phyloP scores from a whole-genome alignment of 257 asterid genomes.

The Capsicum rhomboideum region DNA sequence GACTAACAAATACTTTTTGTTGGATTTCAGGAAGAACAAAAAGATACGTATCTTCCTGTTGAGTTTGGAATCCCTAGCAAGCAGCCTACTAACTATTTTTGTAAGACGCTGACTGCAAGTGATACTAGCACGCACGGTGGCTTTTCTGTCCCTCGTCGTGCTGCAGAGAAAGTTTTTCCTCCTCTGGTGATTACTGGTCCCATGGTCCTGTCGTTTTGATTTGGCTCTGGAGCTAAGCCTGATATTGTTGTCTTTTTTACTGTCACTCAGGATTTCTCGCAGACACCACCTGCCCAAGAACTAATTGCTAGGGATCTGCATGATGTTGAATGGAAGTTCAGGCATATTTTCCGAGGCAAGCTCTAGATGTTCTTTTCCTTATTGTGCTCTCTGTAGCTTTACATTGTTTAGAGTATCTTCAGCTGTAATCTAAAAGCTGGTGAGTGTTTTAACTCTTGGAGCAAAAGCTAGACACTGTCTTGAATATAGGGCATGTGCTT shows the following conservation, averaged over 20 bases:
- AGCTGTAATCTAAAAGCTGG: background rate
- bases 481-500: background rate
- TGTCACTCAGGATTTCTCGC: slow-evolving; percentile 73
- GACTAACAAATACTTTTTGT: slow-evolving; percentile 5
- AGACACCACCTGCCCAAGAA: slow-evolving; percentile 94
- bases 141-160: slow-evolving; percentile 97
- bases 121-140: slow-evolving; percentile 99
- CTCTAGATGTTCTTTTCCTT: slow-evolving; percentile 1
- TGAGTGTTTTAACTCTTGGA: background rate
- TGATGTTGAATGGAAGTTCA: slow-evolving; percentile 93
- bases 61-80: slow-evolving; percentile 84
- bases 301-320: slow-evolving; percentile 97
- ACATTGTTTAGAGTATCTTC: background rate
- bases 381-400: background rate
- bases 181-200: slow-evolving; percentile 56
- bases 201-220: background rate
- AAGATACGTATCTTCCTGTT: slow-evolving; percentile 77
- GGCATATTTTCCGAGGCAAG: slow-evolving; percentile 92
- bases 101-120: slow-evolving; percentile 96
- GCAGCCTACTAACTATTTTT: slow-evolving; percentile 90
- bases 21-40: slow-evolving; percentile 75
- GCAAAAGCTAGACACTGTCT: background rate
- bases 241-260: background rate
- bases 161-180: slow-evolving; percentile 99
- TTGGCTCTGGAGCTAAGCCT: slow-evolving; percentile 1